phyloP scores from a whole-genome alignment of 1,284 basidiomycete species.

The Cutaneotrichosporon cutaneum region DNA sequence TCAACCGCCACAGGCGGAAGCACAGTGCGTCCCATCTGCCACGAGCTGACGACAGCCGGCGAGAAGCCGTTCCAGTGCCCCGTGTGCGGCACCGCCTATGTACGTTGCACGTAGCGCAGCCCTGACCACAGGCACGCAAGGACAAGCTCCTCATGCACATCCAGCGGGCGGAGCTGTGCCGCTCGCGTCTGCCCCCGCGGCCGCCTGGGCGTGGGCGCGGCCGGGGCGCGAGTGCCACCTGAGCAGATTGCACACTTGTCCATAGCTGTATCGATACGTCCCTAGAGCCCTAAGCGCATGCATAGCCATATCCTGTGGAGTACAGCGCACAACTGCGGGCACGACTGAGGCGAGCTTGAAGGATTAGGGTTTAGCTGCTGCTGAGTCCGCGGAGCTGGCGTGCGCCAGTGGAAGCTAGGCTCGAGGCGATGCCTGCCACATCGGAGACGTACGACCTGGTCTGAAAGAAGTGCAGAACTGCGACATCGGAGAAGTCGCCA shows the following conservation, averaged over 20 bases:
- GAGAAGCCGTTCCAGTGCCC: constrained; percentile 27
- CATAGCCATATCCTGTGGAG: neutral
- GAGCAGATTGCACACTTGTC: neutral
- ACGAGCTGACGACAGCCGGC: constrained; percentile 20
- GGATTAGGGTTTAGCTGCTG: too few species aligned
- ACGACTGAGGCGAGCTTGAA: too few species aligned
- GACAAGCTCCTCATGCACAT: constrained; percentile 30
- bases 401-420: too few species aligned
- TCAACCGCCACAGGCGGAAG: constrained; percentile 27
- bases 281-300: neutral
- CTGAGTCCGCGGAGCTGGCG: too few species aligned
- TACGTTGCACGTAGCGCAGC: neutral
- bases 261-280: neutral
- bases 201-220: constrained; percentile 10
- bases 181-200: constrained; percentile 21
- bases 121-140: constrained; percentile 28
- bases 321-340: too few species aligned
- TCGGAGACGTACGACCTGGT: too few species aligned
- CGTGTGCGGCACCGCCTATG: constrained; percentile 21
- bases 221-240: constrained; percentile 6
- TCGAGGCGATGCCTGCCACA: too few species aligned
- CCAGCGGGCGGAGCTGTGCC: constrained; percentile 25
- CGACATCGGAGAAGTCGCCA: too few species aligned
- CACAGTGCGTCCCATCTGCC: constrained; percentile 17
- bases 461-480: too few species aligned